Evolutionary conservation across 768 basidiomycete genomes (phyloP).

Genomic region (Gymnopilus junonius): DNA sequence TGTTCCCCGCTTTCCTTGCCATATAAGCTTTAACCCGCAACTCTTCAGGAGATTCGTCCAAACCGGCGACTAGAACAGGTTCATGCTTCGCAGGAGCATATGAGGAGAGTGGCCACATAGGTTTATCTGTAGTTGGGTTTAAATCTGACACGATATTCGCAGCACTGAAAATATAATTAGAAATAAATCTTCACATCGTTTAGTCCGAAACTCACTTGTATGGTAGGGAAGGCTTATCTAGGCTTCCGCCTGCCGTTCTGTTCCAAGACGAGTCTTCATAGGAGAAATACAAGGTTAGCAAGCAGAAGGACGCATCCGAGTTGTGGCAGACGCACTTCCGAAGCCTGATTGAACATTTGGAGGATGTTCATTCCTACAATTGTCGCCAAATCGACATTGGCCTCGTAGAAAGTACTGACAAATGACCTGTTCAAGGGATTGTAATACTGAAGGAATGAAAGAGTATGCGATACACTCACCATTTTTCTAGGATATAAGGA

Average conservation of each 20-base stretch:
- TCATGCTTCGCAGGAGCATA: conserved; percentile 82
- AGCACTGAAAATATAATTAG: conserved; percentile 40
- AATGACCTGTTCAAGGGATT: conserved; percentile 43
- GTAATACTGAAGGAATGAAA: background rate
- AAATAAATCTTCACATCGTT: background rate
- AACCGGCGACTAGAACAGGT: conserved; percentile 60
- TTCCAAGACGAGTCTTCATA: conserved; percentile 3
- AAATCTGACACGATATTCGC: conserved; percentile 72
- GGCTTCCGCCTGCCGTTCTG: conserved; percentile 13
- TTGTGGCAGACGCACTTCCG: conserved; percentile 54
- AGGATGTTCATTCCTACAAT: conserved; percentile 72
- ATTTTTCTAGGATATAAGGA: background rate
- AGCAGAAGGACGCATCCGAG: conserved; percentile 36
- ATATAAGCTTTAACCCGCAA: conserved; percentile 65
- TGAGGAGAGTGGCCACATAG: conserved; percentile 77
- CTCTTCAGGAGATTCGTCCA: conserved; percentile 83
- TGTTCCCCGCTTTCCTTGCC: conserved; percentile 57
- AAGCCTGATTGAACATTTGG: conserved; percentile 43
- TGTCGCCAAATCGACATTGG: conserved; percentile 65
- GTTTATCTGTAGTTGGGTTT: conserved; percentile 62
- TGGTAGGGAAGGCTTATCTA: conserved; percentile 27
- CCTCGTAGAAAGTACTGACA: conserved; percentile 70
- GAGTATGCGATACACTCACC: background rate
- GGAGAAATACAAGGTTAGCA: background rate
- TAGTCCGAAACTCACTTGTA: conserved; percentile 9